Conservation (phyloP, 78 protist genomes). For the Pigoraptor vietnamica region DNA sequence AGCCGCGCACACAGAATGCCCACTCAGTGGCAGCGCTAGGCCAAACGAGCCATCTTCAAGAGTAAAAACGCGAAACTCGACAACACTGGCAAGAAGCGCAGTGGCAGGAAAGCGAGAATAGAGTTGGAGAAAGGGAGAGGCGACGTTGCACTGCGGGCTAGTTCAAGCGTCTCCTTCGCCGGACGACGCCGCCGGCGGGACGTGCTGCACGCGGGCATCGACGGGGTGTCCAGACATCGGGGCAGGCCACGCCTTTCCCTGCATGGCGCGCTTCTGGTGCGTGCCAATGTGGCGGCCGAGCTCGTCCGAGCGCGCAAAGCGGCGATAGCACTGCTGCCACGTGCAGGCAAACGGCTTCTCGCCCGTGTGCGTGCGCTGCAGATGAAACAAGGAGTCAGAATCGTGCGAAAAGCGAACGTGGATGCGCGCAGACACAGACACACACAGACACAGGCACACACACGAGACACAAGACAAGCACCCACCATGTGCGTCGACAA, state of each 20-base stretch:
- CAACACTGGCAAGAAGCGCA: too few species aligned
- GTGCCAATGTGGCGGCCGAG: constrained; percentile 2
- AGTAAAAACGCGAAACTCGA: too few species aligned
- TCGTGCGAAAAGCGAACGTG: too few species aligned
- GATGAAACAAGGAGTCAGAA: background rate
- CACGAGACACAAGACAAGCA: background rate
- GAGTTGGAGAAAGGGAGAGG: too few species aligned
- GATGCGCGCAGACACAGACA: background rate
- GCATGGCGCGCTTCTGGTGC: background rate
- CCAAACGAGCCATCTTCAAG: too few species aligned
- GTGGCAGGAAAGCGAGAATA: too few species aligned
- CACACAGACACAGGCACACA: background rate
- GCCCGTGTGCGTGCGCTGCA: background rate
- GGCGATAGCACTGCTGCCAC: background rate
- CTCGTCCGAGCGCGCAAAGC: constrained; percentile 7
- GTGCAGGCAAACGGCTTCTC: constrained; percentile 8
- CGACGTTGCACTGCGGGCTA: too few species aligned
- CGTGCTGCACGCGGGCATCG: background rate
- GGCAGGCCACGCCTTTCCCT: background rate
- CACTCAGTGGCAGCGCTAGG: too few species aligned
- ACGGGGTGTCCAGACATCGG: background rate
- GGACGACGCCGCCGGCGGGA: too few species aligned
- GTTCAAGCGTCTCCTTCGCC: too few species aligned
- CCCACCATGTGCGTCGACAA: background rate
- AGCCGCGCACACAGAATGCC: too few species aligned